A percentile compares a stretch with the other conserved stretches of the same genome.
Evolutionary conservation across 495 filamentous ascomycete genomes (phyloP).

Genomic region (Lentithecium fluviatile): DNA sequence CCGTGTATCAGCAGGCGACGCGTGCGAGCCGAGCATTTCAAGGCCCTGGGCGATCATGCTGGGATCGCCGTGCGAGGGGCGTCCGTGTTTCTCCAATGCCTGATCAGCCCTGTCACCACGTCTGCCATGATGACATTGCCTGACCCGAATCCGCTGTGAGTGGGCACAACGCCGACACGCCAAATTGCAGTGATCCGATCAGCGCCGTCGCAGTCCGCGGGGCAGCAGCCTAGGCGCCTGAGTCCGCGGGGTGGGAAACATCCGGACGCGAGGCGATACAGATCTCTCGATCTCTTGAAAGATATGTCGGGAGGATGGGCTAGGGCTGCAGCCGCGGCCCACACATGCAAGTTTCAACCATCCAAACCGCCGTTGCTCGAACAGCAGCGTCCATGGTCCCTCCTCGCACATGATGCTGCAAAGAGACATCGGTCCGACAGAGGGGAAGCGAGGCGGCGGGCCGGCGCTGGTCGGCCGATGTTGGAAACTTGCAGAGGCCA

Average conservation of each 20-base stretch:
- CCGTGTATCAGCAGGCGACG: conserved; percentile 16
- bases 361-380: too few relatives aligned
- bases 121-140: conserved; percentile 18
- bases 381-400: too few relatives aligned
- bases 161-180: background rate
- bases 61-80: conserved; percentile 14
- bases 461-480: background rate
- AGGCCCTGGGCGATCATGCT: conserved; percentile 2
- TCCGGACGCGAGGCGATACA: too few relatives aligned
- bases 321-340: conserved; percentile 9
- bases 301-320: too few relatives aligned
- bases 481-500: background rate
- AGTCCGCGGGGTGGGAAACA: background rate
- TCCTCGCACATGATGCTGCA: background rate
- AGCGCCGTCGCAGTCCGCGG: background rate
- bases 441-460: conserved; percentile 9
- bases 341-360: background rate
- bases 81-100: conserved; percentile 32
- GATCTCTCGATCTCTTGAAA: too few relatives aligned
- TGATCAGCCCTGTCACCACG: conserved; percentile 25
- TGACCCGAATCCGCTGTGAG: conserved; percentile 5
- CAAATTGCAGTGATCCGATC: conserved; percentile 31
- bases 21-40: background rate
- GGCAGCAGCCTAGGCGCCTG: background rate
- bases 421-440: background rate